Evolutionary conservation across 176 grass and related monocot genomes (phyloP).

Genomic region (Cocos nucifera): DNA sequence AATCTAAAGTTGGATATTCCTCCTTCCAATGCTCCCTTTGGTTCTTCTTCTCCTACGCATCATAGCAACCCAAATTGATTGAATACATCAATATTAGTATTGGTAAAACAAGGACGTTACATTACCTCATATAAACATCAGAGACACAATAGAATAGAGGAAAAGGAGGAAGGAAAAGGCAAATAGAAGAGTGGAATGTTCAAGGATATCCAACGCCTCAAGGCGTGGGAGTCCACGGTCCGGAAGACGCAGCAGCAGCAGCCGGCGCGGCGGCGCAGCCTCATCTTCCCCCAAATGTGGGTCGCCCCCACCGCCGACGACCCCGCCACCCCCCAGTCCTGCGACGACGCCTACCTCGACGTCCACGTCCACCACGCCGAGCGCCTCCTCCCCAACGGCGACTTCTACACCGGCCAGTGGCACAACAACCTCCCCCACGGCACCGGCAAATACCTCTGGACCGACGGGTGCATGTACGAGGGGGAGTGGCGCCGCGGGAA

Average conservation of each 20-base stretch:
- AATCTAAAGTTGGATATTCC: too few species aligned
- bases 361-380: conserved; percentile 6
- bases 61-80: too few species aligned
- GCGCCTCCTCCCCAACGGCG: conserved; percentile 39
- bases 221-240: conserved; percentile 46
- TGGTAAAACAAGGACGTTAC: too few species aligned
- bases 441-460: conserved; percentile 64
- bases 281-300: conserved; percentile 12
- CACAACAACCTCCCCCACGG: conserved; percentile 35
- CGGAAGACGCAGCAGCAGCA: conserved; percentile 40
- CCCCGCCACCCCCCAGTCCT: not conserved
- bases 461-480: conserved; percentile 82
- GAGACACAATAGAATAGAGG: too few species aligned
- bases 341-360: conserved; percentile 6
- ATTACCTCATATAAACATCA: too few species aligned
- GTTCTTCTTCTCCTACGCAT: too few species aligned
- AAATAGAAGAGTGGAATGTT: conserved; percentile 1
- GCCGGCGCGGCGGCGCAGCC: conserved; percentile 15
- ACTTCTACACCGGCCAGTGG: conserved; percentile 63
- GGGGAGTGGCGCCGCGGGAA: conserved; percentile 48
- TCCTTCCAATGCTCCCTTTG: too few species aligned
- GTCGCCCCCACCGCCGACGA: not conserved
- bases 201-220: conserved; percentile 37
- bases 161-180: too few species aligned
- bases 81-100: too few species aligned